Base-by-base conservation (phyloP, 208 protist genomes). In the Porcisia hertigi region DNA sequence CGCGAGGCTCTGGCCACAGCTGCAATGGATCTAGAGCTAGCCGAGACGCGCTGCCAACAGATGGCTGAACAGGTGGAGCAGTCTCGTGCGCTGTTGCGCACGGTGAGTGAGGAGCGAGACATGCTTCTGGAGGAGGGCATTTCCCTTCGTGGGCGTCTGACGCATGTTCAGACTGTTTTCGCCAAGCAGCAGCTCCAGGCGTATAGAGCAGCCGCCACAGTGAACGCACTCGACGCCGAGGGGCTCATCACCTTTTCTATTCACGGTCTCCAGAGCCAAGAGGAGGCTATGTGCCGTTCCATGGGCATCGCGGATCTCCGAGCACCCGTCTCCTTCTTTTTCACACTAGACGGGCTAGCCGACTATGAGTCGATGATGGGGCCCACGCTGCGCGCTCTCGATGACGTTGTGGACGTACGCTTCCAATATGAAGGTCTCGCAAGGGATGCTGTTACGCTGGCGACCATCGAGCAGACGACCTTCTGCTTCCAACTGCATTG, bases 121-220 rank as follows among this genome's bases (percentile, higher is more conserved):
- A 79, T 69, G 54, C 82, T 97, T 72, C 79, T 96, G 25, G 89
- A 97, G 49, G 91, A 97, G 79, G 90, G 94, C 69, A 79, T 94
- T 39, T 86, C 93, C 49, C 81, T 97, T 79, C 91, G 93, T 25
- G 81, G 88, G 11, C 80, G 91, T 0, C 66, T 97, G 30, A 79
- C 84, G 16, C 87, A 92, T 79, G 93, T 97, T 12, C 93, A 97
- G 81, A 95, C 93, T 0, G 86, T 92, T 9, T 93, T 97, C 67
- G 93, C 93, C 11, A 94, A 93, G 78, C 90, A 95, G 81, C 93
- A 97, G 73, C 82, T 97, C 25, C 86, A 94, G 74, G 83, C 86
- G 16, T 97, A 95, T 75, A 78, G 86, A 14, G 53, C 70, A 8
- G 85, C 83, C 55, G 77, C 67, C 43, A 70, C 77, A 39, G 58